Percentiles rank a stretch among this genome's conserved stretches.
phyloP scores from a whole-genome alignment of 805 yeast species.

The Zygosaccharomyces rouxii region DNA sequence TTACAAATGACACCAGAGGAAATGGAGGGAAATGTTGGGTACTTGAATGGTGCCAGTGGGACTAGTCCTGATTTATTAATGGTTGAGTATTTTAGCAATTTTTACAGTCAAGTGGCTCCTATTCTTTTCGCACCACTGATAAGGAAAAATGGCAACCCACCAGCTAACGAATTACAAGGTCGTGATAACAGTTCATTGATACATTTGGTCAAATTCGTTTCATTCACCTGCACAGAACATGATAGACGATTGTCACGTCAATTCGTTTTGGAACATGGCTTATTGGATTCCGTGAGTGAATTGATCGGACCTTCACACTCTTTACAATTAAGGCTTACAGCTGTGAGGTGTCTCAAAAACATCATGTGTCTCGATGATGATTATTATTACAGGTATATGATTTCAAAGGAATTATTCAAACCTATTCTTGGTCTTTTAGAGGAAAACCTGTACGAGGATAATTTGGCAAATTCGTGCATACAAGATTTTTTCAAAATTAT shows the following conservation, averaged over 20 bases:
- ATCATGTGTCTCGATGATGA: conserved; percentile 61
- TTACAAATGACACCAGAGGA: conserved; percentile 1
- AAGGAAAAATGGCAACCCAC: conserved; percentile 12
- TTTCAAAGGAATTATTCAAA: conserved; percentile 49
- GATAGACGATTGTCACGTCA: conserved; percentile 52
- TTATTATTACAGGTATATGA: conserved; percentile 51
- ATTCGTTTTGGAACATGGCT: conserved; percentile 56
- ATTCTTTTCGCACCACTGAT: conserved; percentile 48
- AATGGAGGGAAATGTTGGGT: not conserved
- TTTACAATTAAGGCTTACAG: conserved; percentile 59
- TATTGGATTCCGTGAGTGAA: conserved; percentile 52
- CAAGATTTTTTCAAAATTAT: conserved; percentile 59
- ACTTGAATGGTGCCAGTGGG: conserved; percentile 5
- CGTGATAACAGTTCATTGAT: conserved; percentile 44
- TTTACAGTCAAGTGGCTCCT: conserved; percentile 62
- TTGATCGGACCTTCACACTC: conserved; percentile 39
- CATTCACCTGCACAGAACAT: conserved; percentile 65
- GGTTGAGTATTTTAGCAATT: conserved; percentile 43
- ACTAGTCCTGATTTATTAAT: conserved; percentile 21
- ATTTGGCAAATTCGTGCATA: conserved; percentile 69
- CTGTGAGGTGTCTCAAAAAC: conserved; percentile 62
- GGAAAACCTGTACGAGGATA: conserved; percentile 48
- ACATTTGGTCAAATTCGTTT: conserved; percentile 64
- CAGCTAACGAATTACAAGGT: conserved; percentile 2
- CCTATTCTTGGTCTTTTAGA: conserved; percentile 47